Evolutionary conservation across 805 yeast genomes (phyloP).

Genomic region (Brettanomyces nanus): DNA sequence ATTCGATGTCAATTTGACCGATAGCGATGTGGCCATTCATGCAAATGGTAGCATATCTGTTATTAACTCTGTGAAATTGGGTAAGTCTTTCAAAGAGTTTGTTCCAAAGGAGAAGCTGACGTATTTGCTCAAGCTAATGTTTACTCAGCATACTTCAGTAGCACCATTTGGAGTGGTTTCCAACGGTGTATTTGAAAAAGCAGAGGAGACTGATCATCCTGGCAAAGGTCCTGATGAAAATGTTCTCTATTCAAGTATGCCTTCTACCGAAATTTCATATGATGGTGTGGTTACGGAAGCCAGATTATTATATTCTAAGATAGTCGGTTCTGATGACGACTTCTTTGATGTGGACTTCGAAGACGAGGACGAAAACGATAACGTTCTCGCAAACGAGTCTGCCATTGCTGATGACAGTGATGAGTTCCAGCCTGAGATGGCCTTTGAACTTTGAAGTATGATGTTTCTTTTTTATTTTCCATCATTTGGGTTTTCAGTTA

Average conservation of each 20-base stretch:
- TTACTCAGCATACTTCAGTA: constrained; percentile 48
- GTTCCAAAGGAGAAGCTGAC: constrained; percentile 70
- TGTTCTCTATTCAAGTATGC: constrained; percentile 48
- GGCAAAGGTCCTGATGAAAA: constrained; percentile 38
- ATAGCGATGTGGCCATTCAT: constrained; percentile 45
- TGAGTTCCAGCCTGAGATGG: constrained; percentile 29
- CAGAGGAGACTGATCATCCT: constrained; percentile 9
- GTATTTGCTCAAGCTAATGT: constrained; percentile 52
- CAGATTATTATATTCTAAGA: constrained; percentile 58
- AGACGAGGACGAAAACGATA: constrained; percentile 54
- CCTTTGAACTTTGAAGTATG: constrained; percentile 25
- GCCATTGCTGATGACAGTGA: constrained; percentile 32
- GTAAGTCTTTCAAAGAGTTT: constrained; percentile 77
- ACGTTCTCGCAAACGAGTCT: constrained; percentile 15
- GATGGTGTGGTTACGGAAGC: constrained; percentile 87
- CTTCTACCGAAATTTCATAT: constrained; percentile 79
- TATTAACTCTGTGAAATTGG: constrained; percentile 74
- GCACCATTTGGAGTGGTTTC: constrained; percentile 49
- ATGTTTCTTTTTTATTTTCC: neutral
- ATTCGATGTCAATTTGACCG: constrained; percentile 41
- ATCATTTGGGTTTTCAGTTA: neutral
- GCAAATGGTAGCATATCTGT: constrained; percentile 55
- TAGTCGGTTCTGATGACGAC: constrained; percentile 92
- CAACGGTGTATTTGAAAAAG: constrained; percentile 31
- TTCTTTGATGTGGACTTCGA: constrained; percentile 95